Base-by-base conservation (phyloP, 352 stramenopile species). In the Phytophthora fragariaefolia region DNA sequence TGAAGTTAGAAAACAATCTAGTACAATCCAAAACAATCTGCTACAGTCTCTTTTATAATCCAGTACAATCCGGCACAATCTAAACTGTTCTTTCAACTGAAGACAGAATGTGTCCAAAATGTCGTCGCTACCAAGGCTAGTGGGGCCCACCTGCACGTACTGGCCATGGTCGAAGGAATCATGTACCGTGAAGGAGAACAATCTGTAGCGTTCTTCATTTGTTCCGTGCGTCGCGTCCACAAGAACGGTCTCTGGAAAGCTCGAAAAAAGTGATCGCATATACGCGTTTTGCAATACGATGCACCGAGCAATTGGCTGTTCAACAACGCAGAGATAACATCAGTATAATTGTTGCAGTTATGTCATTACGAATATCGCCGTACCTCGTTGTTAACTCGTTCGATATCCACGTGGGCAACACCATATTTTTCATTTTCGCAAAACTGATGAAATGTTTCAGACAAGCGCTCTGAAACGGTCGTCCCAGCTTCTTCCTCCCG, bases 341-440 rank as follows among this genome's bases (percentile, higher is more conserved):
- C n/a, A n/a, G n/a, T n/a, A n/a, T n/a, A n/a, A n/a, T n/a, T n/a
- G n/a, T n/a, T n/a, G n/a, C n/a, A n/a, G n/a, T n/a, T n/a, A n/a
- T n/a, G n/a, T n/a, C n/a, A n/a, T n/a, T n/a, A n/a, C n/a, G n/a
- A n/a, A n/a, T n/a, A n/a, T n/a, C n/a, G n/a, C n/a, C n/a, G n/a
- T 3, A 42, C 34, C 34, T 42, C 1, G 34, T 42, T 42, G 34
- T 42, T 5, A 17, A 42, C 34, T 6, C 13, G 12, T 12, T 42
- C 34, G 13, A 42, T 42, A 15, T 42, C 34, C 10, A 42, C 13
- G 34, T 42, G 34, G 18, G 34, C 34, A 4, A 42, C 34, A 15
- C 34, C 13, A 42, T 42, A 42, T 17, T 42, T 17, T 17, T 61
- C 53, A 1, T 45, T 50, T 28, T 61, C 40, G 6, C 53, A 61